Evolutionary conservation across 176 grass and related monocot species (phyloP).

Genomic region (Themeda triandra): DNA sequence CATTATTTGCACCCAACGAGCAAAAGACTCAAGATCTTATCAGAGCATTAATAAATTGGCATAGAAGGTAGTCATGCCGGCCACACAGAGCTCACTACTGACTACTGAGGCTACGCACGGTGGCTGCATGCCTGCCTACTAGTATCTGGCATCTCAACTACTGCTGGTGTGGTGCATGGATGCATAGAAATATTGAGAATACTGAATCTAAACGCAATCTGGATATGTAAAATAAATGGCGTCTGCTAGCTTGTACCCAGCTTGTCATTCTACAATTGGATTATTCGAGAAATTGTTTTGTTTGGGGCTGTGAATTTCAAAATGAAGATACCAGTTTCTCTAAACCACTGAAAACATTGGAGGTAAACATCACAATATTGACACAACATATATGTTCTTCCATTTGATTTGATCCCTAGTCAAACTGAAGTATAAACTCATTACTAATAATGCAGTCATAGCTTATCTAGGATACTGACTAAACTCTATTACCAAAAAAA

Average conservation of each 20-base stretch:
- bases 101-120: not conserved
- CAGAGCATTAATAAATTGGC: not conserved
- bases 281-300: not conserved
- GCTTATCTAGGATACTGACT: not conserved
- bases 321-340: not conserved
- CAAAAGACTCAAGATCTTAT: not conserved
- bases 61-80: slow-evolving; percentile 30
- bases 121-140: not conserved
- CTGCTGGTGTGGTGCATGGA: not conserved
- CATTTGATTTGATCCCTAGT: not conserved
- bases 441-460: not conserved
- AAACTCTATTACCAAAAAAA: not conserved
- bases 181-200: not conserved
- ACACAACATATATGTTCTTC: too few relatives aligned
- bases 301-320: not conserved
- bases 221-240: not conserved
- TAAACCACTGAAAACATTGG: not conserved
- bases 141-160: slow-evolving; percentile 10
- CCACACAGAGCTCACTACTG: slow-evolving; percentile 29
- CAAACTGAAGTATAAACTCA: not conserved
- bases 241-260: not conserved
- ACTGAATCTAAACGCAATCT: not conserved
- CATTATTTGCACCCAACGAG: slow-evolving; percentile 1
- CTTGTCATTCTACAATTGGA: not conserved
- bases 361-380: not conserved